Base-by-base conservation (phyloP, 306 rosid species). In the Gynostemma pentaphyllum region DNA sequence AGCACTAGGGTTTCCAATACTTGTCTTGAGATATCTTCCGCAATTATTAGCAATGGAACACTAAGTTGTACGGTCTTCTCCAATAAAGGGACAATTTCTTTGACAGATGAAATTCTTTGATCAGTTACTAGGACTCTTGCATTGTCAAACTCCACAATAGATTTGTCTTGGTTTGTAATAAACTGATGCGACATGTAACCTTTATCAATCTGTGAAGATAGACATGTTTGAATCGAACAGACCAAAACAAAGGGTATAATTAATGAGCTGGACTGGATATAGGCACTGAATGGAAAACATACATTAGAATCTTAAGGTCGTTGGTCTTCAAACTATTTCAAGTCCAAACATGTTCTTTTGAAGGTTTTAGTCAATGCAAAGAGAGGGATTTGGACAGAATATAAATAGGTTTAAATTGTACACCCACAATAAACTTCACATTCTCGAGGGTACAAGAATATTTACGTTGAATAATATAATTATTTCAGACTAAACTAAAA, bases 181-280 rank as follows among this genome's bases (percentile, higher is more conserved):
- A 92, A 92, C 80, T 88, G 84, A 60, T 88, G 72, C 69, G 98
- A 88, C 94, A 88, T 81, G 73, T 84, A 92, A 70, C 98, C 98
- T 79, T 82, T 92, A 75, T 88, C 90, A 73, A 92, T 53, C 98
- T 92, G 98, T 32, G 45, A 18, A 63, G 39, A 49, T n/a, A 40
- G 44, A 36, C 64, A 70, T 9, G 45, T 32, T 16, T 21, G 45
- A 57, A 48, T 21, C 76, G 60, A 57, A 66, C n/a, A 2, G 72
- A 28, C 42, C 39, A 7, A 56, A 62, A 9, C 26, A 59, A 29
- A 64, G 13, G 46, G 39, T n/a, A n/a, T n/a, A n/a, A n/a, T 62
- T 9, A 26, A 51, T 12, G 36, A 44, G 55, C 18, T 26, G 53
- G 5, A 52, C 41, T 56, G 41, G 36, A 55, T 28, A 55, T 11